Base-by-base conservation (phyloP, 352 stramenopile species). In the Phytophthora hybrid region DNA sequence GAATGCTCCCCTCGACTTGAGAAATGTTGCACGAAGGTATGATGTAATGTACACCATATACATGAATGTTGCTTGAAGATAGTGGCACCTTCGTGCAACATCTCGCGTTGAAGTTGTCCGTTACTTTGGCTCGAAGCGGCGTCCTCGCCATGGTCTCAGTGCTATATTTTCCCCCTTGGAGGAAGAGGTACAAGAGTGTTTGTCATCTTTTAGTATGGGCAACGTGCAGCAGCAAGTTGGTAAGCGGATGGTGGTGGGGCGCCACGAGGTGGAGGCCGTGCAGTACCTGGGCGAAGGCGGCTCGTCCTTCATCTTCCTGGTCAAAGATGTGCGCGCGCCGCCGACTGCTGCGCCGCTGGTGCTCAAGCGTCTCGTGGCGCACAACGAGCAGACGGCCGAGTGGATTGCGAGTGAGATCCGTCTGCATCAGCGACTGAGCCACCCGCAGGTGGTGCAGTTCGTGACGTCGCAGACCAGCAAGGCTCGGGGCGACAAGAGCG, bases 191-290 rank as follows among this genome's bases (percentile, higher is more conserved):
- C 37, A 18, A 44, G 5, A 44, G 34, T 9, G 2, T 41, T 2
- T 13, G 14, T 41, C 9, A 31, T 54, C 13, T 8, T 14, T n/a
- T 21, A 70, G 1, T 16, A 92, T 92, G 85, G 85, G 85, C 59
- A 93, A 93, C 77, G 81, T 92, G n/a, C 86, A 95, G 77, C 81
- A 91, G 56, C 84, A 95, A 73, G 85, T 95, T 31, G 88, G 88
- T 18, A 89, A 90, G 62, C 82, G 83, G 9, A 83, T 84, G 63
- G 79, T 81, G 31, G 77, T 95, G 26, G 88, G 82, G 6, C 78
- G 81, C 21, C 85, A 90, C 52, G 83, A 91, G 52, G 78, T 95
- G 6, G 87, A 95, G 55, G 80, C 81, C 39, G 69, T 85, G 63
- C 91, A 93, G 78, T 95, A 93, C 66, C 58, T 95, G 18, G 86